A percentile compares a stretch with the other conserved stretches of the same genome.
These are phyloP conservation scores for Lasiosphaeria ovina DNA, from an alignment of 495 filamentous ascomycete genomes.

Conservation along the genomic window DNA sequence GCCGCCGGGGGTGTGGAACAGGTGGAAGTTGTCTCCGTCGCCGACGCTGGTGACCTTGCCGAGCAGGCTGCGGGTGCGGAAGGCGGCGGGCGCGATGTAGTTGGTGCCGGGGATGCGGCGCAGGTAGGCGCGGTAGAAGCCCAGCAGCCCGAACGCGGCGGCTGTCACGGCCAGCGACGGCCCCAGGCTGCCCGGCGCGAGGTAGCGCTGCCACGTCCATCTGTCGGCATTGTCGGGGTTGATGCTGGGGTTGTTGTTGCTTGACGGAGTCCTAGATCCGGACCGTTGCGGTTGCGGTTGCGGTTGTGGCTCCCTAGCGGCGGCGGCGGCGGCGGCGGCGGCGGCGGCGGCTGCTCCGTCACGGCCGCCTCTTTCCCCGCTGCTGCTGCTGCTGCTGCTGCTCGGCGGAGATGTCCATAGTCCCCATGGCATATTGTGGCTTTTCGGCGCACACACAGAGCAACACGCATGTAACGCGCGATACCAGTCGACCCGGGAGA, in stretches of 20 bases:
- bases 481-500: no score
- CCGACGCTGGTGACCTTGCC: slow-evolving; percentile 90
- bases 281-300: no score
- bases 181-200: slow-evolving; percentile 62
- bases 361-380: background rate
- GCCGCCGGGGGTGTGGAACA: slow-evolving; percentile 93
- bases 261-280: no score
- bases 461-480: no score
- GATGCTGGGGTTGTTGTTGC: no score
- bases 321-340: background rate
- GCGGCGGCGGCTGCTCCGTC: background rate
- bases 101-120: slow-evolving; percentile 74
- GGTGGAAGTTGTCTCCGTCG: slow-evolving; percentile 89
- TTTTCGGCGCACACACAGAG: background rate
- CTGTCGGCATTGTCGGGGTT: no score
- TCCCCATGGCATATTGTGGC: slow-evolving; percentile 29
- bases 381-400: background rate
- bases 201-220: slow-evolving; percentile 59
- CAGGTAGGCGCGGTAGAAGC: slow-evolving; percentile 70
- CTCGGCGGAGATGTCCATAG: slow-evolving; percentile 15
- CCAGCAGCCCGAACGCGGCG: slow-evolving; percentile 56
- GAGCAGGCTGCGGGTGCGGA: slow-evolving; percentile 70
- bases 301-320: background rate
- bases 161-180: slow-evolving; percentile 68
- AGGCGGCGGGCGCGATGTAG: slow-evolving; percentile 66